Conservation (phyloP, 1,139 yeast genomes). For the Geotrichum fermentans region DNA sequence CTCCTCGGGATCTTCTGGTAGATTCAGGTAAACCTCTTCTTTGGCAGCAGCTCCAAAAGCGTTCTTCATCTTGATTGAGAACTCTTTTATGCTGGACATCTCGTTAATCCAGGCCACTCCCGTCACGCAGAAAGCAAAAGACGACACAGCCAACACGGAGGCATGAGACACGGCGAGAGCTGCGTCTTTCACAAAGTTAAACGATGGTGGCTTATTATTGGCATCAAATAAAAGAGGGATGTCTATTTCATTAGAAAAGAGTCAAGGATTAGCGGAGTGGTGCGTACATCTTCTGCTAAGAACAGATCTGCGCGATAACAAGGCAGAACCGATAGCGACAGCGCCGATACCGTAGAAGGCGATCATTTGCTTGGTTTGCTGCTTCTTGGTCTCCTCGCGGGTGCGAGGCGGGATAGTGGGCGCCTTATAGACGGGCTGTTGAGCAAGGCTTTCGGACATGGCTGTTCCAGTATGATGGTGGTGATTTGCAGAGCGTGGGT, state of each 20-base stretch:
- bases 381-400: slow-evolving; percentile 8
- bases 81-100: slow-evolving; percentile 62
- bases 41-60: slow-evolving; percentile 65
- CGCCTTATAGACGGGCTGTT: slow-evolving; percentile 14
- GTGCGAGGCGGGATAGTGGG: slow-evolving; percentile 12
- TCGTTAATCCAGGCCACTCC: slow-evolving; percentile 81
- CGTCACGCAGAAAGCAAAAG: slow-evolving; percentile 65
- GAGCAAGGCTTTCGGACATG: slow-evolving; percentile 10
- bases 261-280: background rate
- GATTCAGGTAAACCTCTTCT: slow-evolving; percentile 45
- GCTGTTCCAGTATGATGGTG: background rate
- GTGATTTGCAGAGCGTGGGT: background rate
- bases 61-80: slow-evolving; percentile 63
- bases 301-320: slow-evolving; percentile 72
- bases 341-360: slow-evolving; percentile 69
- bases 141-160: slow-evolving; percentile 64
- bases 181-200: slow-evolving; percentile 78
- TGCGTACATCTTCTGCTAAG: slow-evolving; percentile 60
- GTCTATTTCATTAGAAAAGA: slow-evolving; percentile 34
- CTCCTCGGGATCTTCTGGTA: slow-evolving; percentile 53
- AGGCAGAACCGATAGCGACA: slow-evolving; percentile 63
- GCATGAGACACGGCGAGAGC: slow-evolving; percentile 83
- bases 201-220: slow-evolving; percentile 80
- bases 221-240: slow-evolving; percentile 77
- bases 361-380: slow-evolving; percentile 53